These are phyloP conservation scores for Globisporangium spiculum DNA, from an alignment of 352 stramenopile species.

Conservation along the genomic window DNA sequence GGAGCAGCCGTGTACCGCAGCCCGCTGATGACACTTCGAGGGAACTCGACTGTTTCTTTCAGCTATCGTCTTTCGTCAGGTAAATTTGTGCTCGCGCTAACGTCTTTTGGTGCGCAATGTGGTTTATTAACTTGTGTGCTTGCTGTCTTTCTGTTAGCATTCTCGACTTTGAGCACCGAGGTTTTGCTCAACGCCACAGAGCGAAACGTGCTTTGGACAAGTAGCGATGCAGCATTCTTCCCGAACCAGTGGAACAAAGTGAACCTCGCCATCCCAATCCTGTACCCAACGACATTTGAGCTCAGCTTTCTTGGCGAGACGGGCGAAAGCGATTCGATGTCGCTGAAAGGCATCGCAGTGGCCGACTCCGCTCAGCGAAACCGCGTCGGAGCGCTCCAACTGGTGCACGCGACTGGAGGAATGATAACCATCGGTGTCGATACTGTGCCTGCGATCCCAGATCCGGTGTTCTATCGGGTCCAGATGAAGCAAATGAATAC, in stretches of 20 bases:
- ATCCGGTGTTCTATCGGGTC: constrained; percentile 32
- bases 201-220: constrained; percentile 33
- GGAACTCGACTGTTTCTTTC: constrained; percentile 28
- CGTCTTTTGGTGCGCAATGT: neutral
- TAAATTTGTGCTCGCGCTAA: constrained; percentile 7
- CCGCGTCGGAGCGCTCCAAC: constrained; percentile 20
- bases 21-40: constrained; percentile 18
- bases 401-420: constrained; percentile 37
- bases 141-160: constrained; percentile 22
- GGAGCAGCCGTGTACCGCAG: constrained; percentile 30
- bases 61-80: constrained; percentile 35
- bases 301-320: constrained; percentile 35
- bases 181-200: constrained; percentile 31
- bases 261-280: constrained; percentile 18
- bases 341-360: constrained; percentile 35
- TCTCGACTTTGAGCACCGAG: constrained; percentile 33
- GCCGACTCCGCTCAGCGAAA: constrained; percentile 14
- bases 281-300: constrained; percentile 21
- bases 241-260: constrained; percentile 32
- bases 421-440: constrained; percentile 31
- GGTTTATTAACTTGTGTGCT: neutral
- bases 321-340: constrained; percentile 28
- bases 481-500: constrained; percentile 21
- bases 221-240: constrained; percentile 8
- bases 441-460: neutral